phyloP scores from a whole-genome alignment of 106 monocot genomes.

The Acorus calamus region DNA sequence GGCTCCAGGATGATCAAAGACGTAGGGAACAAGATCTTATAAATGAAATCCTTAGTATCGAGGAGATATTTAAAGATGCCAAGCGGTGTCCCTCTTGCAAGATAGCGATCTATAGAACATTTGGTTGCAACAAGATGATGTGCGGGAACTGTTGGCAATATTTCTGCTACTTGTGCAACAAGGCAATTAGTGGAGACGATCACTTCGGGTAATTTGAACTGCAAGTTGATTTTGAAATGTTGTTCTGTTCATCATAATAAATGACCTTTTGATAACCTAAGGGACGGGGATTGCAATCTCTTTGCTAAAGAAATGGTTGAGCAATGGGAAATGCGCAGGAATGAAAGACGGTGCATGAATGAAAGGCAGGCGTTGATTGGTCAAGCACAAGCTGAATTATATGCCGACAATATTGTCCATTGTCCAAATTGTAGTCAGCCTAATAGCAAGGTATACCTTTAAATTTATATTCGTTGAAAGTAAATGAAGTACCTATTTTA shows the following conservation, averaged over 20 bases:
- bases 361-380: constrained; percentile 2
- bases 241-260: background rate
- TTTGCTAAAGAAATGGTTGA: constrained; percentile 13
- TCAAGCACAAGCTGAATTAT: constrained; percentile 30
- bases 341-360: constrained; percentile 12
- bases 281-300: background rate
- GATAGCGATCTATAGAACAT: constrained; percentile 70
- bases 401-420: constrained; percentile 12
- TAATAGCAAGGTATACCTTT: constrained; percentile 35
- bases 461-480: background rate
- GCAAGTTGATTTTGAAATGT: background rate
- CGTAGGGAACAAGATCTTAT: constrained; percentile 46
- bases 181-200: constrained; percentile 72
- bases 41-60: constrained; percentile 59
- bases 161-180: constrained; percentile 78
- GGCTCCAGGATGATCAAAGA: constrained; percentile 25
- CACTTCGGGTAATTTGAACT: constrained; percentile 61
- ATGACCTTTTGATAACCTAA: background rate
- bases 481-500: background rate
- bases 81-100: constrained; percentile 82
- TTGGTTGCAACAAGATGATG: constrained; percentile 90
- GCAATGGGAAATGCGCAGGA: constrained; percentile 39
- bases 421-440: constrained; percentile 60
- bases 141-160: constrained; percentile 62
- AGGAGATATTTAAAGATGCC: constrained; percentile 56